These are phyloP conservation scores for Sugiyamaella sp. DNA, from an alignment of 1,139 yeast species.

Conservation along the genomic window DNA sequence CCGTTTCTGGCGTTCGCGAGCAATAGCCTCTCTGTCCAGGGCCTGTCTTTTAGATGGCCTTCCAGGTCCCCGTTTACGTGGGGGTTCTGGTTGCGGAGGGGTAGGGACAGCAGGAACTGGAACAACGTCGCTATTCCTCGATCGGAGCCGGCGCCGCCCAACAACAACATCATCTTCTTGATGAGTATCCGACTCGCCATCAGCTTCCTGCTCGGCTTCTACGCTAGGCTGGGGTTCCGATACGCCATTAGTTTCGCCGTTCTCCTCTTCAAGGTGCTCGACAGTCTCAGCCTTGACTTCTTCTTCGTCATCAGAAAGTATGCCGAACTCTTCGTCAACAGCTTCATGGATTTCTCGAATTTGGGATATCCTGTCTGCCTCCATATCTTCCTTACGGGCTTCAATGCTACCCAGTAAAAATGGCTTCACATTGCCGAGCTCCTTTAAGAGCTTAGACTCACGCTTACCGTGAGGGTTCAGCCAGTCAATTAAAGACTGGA, in stretches of 20 bases:
- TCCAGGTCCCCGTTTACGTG: slow-evolving; percentile 14
- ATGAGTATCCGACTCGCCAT: not conserved
- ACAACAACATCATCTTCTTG: slow-evolving; percentile 1
- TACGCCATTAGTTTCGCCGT: not conserved
- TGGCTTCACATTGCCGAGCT: slow-evolving; percentile 52
- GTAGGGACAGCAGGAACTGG: slow-evolving; percentile 1
- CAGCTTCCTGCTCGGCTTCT: slow-evolving; percentile 2
- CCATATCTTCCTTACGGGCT: slow-evolving; percentile 54
- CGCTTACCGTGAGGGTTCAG: slow-evolving; percentile 76
- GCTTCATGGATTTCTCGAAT: slow-evolving; percentile 31
- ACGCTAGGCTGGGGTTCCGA: not conserved
- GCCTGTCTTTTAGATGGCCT: slow-evolving; percentile 16
- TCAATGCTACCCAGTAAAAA: slow-evolving; percentile 59
- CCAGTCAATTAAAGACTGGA: slow-evolving; percentile 64
- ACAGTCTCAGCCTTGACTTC: slow-evolving; percentile 17
- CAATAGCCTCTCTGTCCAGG: slow-evolving; percentile 12
- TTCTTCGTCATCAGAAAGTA: slow-evolving; percentile 22
- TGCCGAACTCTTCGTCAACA: slow-evolving; percentile 29
- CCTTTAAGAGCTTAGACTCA: slow-evolving; percentile 69
- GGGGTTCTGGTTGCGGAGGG: not conserved
- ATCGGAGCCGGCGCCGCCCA: slow-evolving; percentile 18
- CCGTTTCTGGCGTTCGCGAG: slow-evolving; percentile 16
- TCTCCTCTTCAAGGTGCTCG: slow-evolving; percentile 3
- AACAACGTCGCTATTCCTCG: slow-evolving; percentile 13
- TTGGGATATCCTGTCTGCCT: slow-evolving; percentile 40